Conservation (phyloP, 305 asterid species). For the Rubia tinctorum region DNA sequence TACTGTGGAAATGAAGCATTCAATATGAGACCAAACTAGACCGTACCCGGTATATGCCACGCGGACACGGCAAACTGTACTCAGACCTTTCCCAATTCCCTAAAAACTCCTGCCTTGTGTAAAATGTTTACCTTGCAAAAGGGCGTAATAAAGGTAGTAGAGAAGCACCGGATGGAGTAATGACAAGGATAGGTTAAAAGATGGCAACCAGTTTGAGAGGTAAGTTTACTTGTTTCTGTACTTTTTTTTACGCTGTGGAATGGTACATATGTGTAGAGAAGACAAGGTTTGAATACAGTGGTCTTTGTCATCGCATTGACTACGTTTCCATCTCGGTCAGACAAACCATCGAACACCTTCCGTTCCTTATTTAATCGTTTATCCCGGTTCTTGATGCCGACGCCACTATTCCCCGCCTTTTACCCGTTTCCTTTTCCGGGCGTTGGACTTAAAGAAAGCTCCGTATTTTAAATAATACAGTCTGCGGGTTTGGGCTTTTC, state of each 20-base stretch:
- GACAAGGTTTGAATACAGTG: slow-evolving; percentile 27
- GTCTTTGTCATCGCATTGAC: slow-evolving; percentile 8
- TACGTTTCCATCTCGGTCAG: not conserved
- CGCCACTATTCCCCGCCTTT: not conserved
- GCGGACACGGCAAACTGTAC: not conserved
- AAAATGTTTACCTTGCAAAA: not conserved
- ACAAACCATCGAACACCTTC: not conserved
- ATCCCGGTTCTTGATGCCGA: not conserved
- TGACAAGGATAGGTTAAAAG: slow-evolving; percentile 14
- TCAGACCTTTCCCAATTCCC: not conserved
- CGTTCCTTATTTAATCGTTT: not conserved
- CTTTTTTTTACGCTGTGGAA: not conserved
- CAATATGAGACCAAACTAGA: too few relatives aligned
- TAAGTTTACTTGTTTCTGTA: slow-evolving; percentile 5
- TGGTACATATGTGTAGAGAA: slow-evolving; percentile 5
- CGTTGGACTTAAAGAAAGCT: too few relatives aligned
- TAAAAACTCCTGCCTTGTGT: not conserved
- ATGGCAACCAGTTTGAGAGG: not conserved
- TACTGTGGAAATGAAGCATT: too few relatives aligned
- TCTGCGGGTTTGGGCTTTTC: not conserved
- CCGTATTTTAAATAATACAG: not conserved
- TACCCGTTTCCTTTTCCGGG: slow-evolving; percentile 1
- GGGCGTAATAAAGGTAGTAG: not conserved
- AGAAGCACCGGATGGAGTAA: slow-evolving; percentile 7
- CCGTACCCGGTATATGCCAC: not conserved